phyloP scores from a whole-genome alignment of 495 filamentous ascomycete genomes.

The Tricharina praecox region DNA sequence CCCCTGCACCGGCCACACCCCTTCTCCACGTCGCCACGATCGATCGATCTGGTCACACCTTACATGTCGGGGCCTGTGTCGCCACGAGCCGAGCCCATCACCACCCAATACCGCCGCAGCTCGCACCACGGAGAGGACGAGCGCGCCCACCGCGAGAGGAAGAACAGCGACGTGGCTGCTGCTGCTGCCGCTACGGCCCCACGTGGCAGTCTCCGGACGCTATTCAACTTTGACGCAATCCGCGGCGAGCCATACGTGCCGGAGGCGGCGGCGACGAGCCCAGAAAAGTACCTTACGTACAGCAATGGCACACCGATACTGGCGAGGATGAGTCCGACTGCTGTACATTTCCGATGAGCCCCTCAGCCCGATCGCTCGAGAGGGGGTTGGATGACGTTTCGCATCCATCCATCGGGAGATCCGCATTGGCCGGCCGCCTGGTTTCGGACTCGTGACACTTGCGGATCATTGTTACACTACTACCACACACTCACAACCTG shows the following conservation, averaged over 20 bases:
- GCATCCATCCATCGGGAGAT: neutral
- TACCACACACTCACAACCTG: too few species aligned
- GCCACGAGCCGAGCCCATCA: neutral
- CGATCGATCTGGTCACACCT: conserved; percentile 28
- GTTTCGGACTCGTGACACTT: neutral
- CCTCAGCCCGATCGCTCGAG: neutral
- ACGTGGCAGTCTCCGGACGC: conserved; percentile 21
- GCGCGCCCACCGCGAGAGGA: too few species aligned
- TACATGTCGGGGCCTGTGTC: conserved; percentile 8
- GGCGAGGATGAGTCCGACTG: neutral
- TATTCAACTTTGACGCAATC: conserved; percentile 28
- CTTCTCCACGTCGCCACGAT: conserved; percentile 26
- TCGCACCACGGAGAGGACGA: too few species aligned
- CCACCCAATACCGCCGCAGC: too few species aligned
- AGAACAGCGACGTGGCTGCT: too few species aligned
- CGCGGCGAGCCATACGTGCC: conserved; percentile 15
- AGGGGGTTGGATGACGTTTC: neutral
- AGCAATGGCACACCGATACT: neutral
- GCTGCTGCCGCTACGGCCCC: neutral
- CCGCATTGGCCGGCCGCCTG: neutral
- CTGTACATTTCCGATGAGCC: neutral
- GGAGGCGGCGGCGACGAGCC: neutral
- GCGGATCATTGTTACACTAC: neutral
- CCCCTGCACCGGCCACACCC: conserved; percentile 23
- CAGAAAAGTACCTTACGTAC: neutral